Evolutionary conservation across 768 basidiomycete genomes (phyloP), one percentile per base, ranked within the genome.

Genomic region (Pleurotus platypus): DNA sequence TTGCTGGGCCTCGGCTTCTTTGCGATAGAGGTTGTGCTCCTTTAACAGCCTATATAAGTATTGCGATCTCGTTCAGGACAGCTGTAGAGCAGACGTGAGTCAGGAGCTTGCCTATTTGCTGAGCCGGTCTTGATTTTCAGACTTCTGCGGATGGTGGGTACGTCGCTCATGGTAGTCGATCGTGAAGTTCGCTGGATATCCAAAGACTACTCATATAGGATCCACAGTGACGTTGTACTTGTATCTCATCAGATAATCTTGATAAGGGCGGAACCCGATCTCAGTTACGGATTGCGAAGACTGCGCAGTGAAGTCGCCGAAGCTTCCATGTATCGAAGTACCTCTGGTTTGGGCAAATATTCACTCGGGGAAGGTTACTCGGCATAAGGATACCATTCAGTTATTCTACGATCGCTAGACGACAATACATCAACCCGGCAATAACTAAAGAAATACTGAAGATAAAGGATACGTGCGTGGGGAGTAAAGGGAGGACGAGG

Each of bases 41-140:
- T 92, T 93, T 59, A 73, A 67, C 39, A 90, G 74, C 24, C 89
- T 90, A 61, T 46, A 35, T 35, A 35, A 35, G 30, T 35, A 35
- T 35, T 35, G 30, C 30, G 3, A 35, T 8, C 30, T 11, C 30
- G 11, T 35, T 35, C 11, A 35, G 30, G 30, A 35, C 30, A 35
- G 9, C 30, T 35, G 30, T 35, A 35, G 3, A 35, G 30, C 9
- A 11, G 30, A 35, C 9, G 30, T 35, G 30, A 11, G 30, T 35
- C 11, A 35, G 9, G 30, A 35, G 30, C 30, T 35, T 58, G 49
- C 57, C 91, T 78, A 68, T 78, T 80, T 47, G 83, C 80, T 40
- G 75, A 81, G 26, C 84, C 84, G 4, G 84, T 64, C 73, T 90
- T 92, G 76, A 92, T 93, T 70, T 83, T 88, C 60, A 94, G 80